Conservation (phyloP, 2,329 filamentous ascomycete genomes). For the Exophiala alcalophila region DNA sequence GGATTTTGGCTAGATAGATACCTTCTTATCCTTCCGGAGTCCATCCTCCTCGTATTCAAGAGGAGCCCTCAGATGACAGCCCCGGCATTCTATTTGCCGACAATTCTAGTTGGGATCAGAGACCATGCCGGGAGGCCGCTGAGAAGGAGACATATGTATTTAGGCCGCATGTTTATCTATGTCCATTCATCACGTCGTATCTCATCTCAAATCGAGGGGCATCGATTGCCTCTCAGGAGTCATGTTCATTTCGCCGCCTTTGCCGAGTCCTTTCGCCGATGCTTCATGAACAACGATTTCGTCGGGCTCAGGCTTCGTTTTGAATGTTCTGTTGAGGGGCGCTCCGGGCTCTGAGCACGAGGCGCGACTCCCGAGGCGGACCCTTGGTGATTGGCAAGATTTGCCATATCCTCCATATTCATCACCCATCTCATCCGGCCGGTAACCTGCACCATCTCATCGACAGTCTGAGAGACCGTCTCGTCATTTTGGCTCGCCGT, state of each 20-base stretch:
- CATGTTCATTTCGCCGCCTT: slow-evolving; percentile 23
- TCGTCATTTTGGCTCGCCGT: slow-evolving; percentile 30
- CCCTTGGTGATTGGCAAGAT: slow-evolving; percentile 13
- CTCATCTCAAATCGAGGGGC: slow-evolving; percentile 11
- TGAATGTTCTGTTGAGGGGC: slow-evolving; percentile 8
- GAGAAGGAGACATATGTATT: slow-evolving; percentile 10
- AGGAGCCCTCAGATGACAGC: no score
- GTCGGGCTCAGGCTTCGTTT: slow-evolving; percentile 20
- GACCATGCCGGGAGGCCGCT: no score
- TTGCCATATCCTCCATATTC: slow-evolving; percentile 40
- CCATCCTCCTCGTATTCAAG: no score
- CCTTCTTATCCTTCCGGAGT: no score
- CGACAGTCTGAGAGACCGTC: slow-evolving; percentile 38
- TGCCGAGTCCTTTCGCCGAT: slow-evolving; percentile 26
- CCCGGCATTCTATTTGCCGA: no score
- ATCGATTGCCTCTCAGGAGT: not conserved
- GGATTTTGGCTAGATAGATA: no score
- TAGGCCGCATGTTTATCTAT: slow-evolving; percentile 5
- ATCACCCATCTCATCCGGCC: slow-evolving; percentile 51
- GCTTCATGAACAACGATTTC: slow-evolving; percentile 22
- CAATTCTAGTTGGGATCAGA: no score
- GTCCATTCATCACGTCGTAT: slow-evolving; percentile 25
- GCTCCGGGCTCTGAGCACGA: slow-evolving; percentile 1
- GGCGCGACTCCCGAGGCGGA: not conserved
- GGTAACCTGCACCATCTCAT: slow-evolving; percentile 42